Conservation (phyloP, 768 basidiomycete species). For the Leucocoprinus sp. region DNA sequence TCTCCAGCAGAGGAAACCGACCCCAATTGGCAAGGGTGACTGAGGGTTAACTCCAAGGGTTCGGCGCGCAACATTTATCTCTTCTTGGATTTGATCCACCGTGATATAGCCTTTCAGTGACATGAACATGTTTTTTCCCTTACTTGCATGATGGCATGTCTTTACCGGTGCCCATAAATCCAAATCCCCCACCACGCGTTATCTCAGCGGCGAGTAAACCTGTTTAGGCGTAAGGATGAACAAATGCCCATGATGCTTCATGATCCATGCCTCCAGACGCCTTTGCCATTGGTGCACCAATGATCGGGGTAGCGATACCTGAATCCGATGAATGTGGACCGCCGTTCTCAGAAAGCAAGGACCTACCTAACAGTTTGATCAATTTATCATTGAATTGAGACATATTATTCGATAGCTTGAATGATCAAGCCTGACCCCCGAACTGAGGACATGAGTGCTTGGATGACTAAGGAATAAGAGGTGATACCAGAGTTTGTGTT, state of each 20-base stretch:
- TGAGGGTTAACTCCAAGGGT: constrained; percentile 27
- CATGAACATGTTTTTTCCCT: neutral
- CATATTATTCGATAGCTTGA: neutral
- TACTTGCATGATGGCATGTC: neutral
- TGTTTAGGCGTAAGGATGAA: constrained; percentile 14
- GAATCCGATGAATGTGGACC: no score
- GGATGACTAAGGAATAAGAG: neutral
- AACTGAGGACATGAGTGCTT: neutral
- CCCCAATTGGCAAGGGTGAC: constrained; percentile 49
- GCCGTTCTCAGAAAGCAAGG: no score
- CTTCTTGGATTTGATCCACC: constrained; percentile 34
- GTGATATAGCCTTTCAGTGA: constrained; percentile 36
- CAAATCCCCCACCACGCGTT: constrained; percentile 66
- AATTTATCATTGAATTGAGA: constrained; percentile 5
- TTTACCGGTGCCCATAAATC: constrained; percentile 61
- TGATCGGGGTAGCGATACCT: constrained; percentile 54
- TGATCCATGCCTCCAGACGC: constrained; percentile 46
- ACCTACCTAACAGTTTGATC: constrained; percentile 7
- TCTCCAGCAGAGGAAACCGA: constrained; percentile 70
- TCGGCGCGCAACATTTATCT: constrained; percentile 47
- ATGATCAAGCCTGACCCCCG: neutral
- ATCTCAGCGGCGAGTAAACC: constrained; percentile 52
- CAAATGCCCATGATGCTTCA: constrained; percentile 3
- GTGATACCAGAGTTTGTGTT: constrained; percentile 17
- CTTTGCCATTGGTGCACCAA: constrained; percentile 65